Evolutionary conservation across 202 grass and related monocot genomes (phyloP).

Genomic region (Panicum virgatum): DNA sequence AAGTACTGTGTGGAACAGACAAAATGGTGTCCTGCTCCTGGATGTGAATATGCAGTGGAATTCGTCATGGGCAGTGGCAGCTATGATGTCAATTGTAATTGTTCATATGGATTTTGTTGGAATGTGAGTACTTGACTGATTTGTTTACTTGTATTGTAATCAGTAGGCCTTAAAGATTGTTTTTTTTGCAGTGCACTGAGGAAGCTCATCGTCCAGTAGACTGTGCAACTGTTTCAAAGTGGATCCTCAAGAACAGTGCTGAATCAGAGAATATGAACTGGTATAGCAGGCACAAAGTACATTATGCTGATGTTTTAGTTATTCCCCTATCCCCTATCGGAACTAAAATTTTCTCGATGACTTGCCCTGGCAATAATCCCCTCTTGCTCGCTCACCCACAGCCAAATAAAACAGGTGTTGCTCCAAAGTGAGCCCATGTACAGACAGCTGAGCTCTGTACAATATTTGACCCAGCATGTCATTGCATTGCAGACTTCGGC

Average conservation of each 20-base stretch:
- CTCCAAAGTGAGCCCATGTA: neutral
- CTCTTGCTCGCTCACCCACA: too few relatives aligned
- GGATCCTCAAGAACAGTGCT: conserved; percentile 96
- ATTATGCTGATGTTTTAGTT: neutral
- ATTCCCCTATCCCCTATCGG: neutral
- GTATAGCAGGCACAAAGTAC: conserved; percentile 46
- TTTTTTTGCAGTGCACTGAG: conserved; percentile 79
- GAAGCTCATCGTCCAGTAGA: conserved; percentile 99
- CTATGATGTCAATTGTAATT: conserved; percentile 95
- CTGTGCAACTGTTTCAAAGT: conserved; percentile 94
- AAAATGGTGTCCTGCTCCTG: conserved; percentile 99
- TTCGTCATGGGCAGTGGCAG: conserved; percentile 94
- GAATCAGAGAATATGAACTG: conserved; percentile 99
- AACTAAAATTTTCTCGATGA: neutral
- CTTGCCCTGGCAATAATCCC: neutral
- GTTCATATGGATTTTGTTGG: conserved; percentile 96
- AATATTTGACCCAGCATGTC: neutral
- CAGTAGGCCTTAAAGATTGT: conserved; percentile 31
- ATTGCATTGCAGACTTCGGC: neutral
- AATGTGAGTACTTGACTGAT: conserved; percentile 62
- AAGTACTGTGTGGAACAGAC: conserved; percentile 66
- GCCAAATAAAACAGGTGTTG: neutral
- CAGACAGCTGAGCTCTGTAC: neutral
- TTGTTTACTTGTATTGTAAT: conserved; percentile 17
- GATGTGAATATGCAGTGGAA: conserved; percentile 94